Evolutionary conservation across 805 yeast species (phyloP), one percentile per base, ranked within the genome.

Genomic region (Starmerella stellata): DNA sequence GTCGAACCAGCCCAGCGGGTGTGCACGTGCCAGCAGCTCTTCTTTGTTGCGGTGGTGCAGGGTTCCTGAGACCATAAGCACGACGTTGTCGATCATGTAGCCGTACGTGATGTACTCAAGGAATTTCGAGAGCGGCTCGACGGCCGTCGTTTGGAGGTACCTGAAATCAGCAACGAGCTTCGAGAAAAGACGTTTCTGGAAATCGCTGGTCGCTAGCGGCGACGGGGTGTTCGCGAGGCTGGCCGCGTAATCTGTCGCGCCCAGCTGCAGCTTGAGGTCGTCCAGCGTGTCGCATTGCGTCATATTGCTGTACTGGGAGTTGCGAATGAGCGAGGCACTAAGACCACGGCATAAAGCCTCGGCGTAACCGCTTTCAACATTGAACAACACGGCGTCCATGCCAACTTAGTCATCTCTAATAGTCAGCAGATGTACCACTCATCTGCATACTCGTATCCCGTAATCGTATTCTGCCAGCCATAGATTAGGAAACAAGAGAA

Each of bases 1-100:
- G 51, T 90, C 98, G 54, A 90, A 90, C 95, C 95, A 85, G 34
- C 99, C 99, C 50, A 90, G 66, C 0, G 98, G 98, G 57, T 90
- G 93, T 57, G 95, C 83, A 56, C 95, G 75, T 42, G 74, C 74
- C 52, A 90, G 68, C 38, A 92, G 77, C 54, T 90, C 98, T 31
- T 73, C 61, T 53, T 80, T 74, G 59, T 92, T 95, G 53, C 96
- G 71, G 54, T 85, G 93, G 56, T 90, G 98, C 44, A 90, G 71
- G 0, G 98, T 83, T 18, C 99, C 99, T 1, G 95, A 85, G 54
- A 90, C 87, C 78, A 90, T 78, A 53, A 90, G 66, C 19, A 90
- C 80, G 30, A 90, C 94, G 58, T 90, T 90, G 62, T 90, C 98
- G 54, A 90, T 92, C 99, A 90, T 90, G 62, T 92, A 90, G 9